Evolutionary conservation across 495 filamentous ascomycete genomes (phyloP).

Genomic region (Penicillium cataractarum): DNA sequence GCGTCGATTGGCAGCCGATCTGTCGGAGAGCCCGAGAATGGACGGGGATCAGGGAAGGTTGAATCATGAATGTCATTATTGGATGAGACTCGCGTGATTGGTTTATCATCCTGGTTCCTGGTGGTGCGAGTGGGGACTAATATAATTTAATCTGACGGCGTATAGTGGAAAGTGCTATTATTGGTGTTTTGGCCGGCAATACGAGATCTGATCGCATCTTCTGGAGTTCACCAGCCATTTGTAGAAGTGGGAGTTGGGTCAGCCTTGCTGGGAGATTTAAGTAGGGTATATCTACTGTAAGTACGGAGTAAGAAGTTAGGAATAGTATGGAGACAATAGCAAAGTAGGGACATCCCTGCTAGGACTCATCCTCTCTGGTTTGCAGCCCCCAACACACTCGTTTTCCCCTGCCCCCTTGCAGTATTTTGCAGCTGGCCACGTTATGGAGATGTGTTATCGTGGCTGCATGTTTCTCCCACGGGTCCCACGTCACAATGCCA

Average conservation of each 20-base stretch:
- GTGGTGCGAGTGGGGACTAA: not conserved
- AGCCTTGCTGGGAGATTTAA: not conserved
- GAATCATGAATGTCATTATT: too few relatives aligned
- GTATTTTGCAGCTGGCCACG: conserved; percentile 12
- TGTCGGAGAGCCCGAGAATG: conserved; percentile 18
- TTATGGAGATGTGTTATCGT: conserved; percentile 10
- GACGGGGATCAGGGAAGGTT: conserved; percentile 1
- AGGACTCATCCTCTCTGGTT: not conserved
- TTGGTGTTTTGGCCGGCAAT: not conserved
- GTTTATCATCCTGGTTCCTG: not conserved
- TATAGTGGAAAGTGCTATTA: not conserved
- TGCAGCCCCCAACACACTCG: not conserved
- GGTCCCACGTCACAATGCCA: not conserved
- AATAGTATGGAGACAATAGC: too few relatives aligned
- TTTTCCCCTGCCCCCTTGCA: conserved; percentile 19
- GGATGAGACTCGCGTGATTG: too few relatives aligned
- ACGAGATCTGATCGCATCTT: not conserved
- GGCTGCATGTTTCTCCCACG: not conserved
- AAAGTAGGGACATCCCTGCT: not conserved
- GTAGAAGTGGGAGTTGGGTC: not conserved
- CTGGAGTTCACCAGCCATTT: not conserved
- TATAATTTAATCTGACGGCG: conserved; percentile 2
- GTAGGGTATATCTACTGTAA: not conserved
- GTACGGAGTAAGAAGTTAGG: not conserved
- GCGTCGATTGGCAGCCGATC: conserved; percentile 21